phyloP scores from a whole-genome alignment of 768 basidiomycete species.

The Kwoniella dejecticola region DNA sequence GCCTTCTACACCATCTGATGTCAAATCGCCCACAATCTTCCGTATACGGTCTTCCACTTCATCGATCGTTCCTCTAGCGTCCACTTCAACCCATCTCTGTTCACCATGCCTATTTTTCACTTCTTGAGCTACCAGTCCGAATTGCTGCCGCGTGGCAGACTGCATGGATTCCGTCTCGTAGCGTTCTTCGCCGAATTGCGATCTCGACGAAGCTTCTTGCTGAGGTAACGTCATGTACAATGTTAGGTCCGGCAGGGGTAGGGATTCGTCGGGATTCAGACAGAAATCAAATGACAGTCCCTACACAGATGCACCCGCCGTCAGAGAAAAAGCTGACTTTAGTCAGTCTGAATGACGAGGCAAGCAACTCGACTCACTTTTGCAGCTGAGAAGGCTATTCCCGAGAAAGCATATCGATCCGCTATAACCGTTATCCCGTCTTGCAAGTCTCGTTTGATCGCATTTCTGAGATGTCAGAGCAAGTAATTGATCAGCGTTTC shows the following conservation, averaged over 20 bases:
- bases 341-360: neutral
- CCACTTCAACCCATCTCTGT: slow-evolving; percentile 39
- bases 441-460: slow-evolving; percentile 64
- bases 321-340: neutral
- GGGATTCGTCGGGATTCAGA: slow-evolving; percentile 75
- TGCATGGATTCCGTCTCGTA: slow-evolving; percentile 64
- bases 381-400: slow-evolving; percentile 73
- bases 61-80: slow-evolving; percentile 44
- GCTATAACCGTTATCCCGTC: slow-evolving; percentile 75
- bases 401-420: slow-evolving; percentile 95
- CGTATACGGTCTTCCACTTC: slow-evolving; percentile 42
- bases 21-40: slow-evolving; percentile 20
- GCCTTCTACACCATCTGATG: neutral
- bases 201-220: slow-evolving; percentile 67
- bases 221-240: slow-evolving; percentile 83
- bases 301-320: slow-evolving; percentile 34
- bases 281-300: slow-evolving; percentile 79
- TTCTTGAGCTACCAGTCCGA: slow-evolving; percentile 37
- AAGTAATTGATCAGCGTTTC: neutral
- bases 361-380: too few relatives aligned
- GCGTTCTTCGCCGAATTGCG: slow-evolving; percentile 81
- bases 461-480: slow-evolving; percentile 3
- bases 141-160: slow-evolving; percentile 37
- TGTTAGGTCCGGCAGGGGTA: slow-evolving; percentile 85
- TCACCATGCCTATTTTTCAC: slow-evolving; percentile 35